phyloP scores from a whole-genome alignment of 768 basidiomycete genomes.

The Suillus tomentosus region DNA sequence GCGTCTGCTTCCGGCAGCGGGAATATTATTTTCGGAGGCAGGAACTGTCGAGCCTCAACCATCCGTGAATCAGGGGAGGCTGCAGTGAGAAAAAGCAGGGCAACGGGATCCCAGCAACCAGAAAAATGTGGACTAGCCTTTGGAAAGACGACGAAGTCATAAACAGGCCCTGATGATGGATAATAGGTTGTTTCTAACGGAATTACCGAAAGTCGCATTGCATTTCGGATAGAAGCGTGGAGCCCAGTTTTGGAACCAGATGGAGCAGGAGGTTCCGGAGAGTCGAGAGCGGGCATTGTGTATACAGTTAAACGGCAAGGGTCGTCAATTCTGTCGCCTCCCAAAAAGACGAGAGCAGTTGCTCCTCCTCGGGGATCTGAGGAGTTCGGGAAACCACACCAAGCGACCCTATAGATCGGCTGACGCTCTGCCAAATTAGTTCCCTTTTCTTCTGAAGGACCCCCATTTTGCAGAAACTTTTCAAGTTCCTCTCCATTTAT shows the following conservation, averaged over 20 bases:
- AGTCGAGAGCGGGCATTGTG: conserved; percentile 67
- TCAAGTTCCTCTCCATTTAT: conserved; percentile 54
- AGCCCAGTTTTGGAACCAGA: conserved; percentile 24
- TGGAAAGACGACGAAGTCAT: conserved; percentile 83
- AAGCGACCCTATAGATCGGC: conserved; percentile 84
- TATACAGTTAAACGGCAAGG: conserved; percentile 66
- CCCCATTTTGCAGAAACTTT: conserved; percentile 22
- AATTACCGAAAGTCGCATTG: conserved; percentile 62
- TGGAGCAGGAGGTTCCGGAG: conserved; percentile 44
- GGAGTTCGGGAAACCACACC: conserved; percentile 76
- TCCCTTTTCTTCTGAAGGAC: conserved; percentile 25
- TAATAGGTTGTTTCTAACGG: conserved; percentile 58
- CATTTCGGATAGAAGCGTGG: conserved; percentile 51
- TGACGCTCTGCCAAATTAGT: conserved; percentile 44
- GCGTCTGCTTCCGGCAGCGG: conserved; percentile 23
- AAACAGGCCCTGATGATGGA: conserved; percentile 55
- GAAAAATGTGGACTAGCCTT: conserved; percentile 68
- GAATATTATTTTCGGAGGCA: conserved; percentile 51
- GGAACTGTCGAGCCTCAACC: conserved; percentile 69
- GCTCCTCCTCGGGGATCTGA: conserved; percentile 67
- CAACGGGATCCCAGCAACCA: conserved; percentile 65
- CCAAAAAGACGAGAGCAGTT: conserved; percentile 74
- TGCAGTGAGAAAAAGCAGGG: conserved; percentile 65
- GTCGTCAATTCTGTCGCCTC: conserved; percentile 63
- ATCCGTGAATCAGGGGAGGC: conserved; percentile 48